These are phyloP conservation scores for Komagataella kurtzmanii DNA, from an alignment of 805 yeast genomes.

Conservation along the genomic window DNA sequence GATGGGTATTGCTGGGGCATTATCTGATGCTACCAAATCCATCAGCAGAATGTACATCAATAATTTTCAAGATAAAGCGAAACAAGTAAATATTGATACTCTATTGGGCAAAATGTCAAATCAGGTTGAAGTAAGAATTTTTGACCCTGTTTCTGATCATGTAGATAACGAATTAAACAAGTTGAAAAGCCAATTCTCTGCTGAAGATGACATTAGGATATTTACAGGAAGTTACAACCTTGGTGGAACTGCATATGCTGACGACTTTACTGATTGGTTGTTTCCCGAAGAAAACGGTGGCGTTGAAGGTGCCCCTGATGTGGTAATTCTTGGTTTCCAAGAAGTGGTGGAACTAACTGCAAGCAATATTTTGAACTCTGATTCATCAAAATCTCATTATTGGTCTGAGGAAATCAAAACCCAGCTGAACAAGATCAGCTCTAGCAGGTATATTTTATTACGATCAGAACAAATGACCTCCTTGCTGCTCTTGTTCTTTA, in stretches of 20 bases:
- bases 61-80: conserved; percentile 84
- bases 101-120: conserved; percentile 70
- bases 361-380: conserved; percentile 78
- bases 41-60: conserved; percentile 92
- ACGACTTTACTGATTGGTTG: conserved; percentile 66
- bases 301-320: conserved; percentile 44
- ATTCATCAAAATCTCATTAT: conserved; percentile 56
- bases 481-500: conserved; percentile 49
- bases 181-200: conserved; percentile 39
- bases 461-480: conserved; percentile 72
- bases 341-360: conserved; percentile 91
- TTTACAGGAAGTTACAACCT: conserved; percentile 83
- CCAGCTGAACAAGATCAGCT: conserved; percentile 34
- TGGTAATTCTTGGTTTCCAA: conserved; percentile 85
- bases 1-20: conserved; percentile 92
- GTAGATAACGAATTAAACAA: conserved; percentile 53
- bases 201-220: conserved; percentile 43
- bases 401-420: conserved; percentile 65
- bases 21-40: conserved; percentile 94
- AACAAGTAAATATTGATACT: conserved; percentile 82
- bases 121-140: conserved; percentile 58
- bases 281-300: conserved; percentile 56
- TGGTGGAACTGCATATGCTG: conserved; percentile 48
- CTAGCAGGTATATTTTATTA: conserved; percentile 37
- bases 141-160: conserved; percentile 81